Percentiles rank a stretch among this genome's conserved stretches.
phyloP scores from a whole-genome alignment of 352 stramenopile species.

The Pythium vanterpoolii region DNA sequence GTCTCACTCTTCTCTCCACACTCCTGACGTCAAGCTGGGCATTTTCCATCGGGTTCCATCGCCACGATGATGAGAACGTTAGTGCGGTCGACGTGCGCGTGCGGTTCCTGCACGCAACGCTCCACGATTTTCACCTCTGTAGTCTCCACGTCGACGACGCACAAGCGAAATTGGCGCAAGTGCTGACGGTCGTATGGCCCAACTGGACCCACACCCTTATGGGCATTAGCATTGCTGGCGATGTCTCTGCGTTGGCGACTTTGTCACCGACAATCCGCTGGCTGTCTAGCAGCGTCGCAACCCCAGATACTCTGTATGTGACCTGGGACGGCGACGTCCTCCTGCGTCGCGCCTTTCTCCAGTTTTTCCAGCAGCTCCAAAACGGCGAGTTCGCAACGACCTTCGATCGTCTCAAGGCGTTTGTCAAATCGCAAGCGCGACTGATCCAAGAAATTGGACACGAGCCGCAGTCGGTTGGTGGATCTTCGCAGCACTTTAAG shows the following conservation, averaged over 20 bases:
- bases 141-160: background rate
- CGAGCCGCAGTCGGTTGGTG: background rate
- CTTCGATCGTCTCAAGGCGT: slow-evolving; percentile 3
- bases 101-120: slow-evolving; percentile 34
- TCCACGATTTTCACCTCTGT: slow-evolving; percentile 33
- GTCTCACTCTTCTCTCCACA: slow-evolving; percentile 32
- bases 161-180: background rate
- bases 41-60: slow-evolving; percentile 48
- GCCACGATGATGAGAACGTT: background rate
- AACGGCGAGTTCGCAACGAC: slow-evolving; percentile 8
- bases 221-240: slow-evolving; percentile 16
- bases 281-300: background rate
- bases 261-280: background rate
- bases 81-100: slow-evolving; percentile 27
- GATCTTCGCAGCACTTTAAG: background rate
- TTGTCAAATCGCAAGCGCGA: slow-evolving; percentile 13
- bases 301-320: background rate
- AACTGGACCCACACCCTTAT: slow-evolving; percentile 6
- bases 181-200: slow-evolving; percentile 9
- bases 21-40: slow-evolving; percentile 41
- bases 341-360: background rate
- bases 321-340: slow-evolving; percentile 18
- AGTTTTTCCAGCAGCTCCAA: slow-evolving; percentile 16
- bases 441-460: slow-evolving; percentile 26
- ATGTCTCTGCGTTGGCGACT: background rate